Evolutionary conservation across 345 rosid genomes (phyloP).

Genomic region (Raphanus sativus): DNA sequence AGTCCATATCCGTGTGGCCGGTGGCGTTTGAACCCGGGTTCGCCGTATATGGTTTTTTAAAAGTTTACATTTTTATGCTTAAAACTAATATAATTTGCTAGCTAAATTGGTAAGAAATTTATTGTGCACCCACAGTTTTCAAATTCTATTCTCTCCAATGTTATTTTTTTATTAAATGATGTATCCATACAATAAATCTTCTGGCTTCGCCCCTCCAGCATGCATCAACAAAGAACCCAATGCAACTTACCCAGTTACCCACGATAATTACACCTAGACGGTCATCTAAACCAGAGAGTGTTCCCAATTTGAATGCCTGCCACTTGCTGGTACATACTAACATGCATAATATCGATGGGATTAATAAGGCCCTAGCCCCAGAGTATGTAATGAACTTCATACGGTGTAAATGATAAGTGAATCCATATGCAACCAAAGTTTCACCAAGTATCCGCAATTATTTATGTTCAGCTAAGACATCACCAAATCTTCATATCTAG

Average conservation of each 20-base stretch:
- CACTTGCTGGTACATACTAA: conserved; percentile 67
- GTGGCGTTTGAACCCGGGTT: too few species aligned
- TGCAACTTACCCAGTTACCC: conserved; percentile 79
- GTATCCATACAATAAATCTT: too few species aligned
- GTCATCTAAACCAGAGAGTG: conserved; percentile 92
- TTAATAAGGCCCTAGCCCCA: not conserved
- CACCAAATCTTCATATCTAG: not conserved
- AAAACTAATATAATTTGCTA: too few species aligned
- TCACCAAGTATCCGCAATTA: not conserved
- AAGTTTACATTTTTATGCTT: too few species aligned
- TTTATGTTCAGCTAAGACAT: not conserved
- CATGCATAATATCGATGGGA: conserved; percentile 21
- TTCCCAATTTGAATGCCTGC: conserved; percentile 94
- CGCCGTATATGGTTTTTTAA: too few species aligned
- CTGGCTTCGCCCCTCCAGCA: too few species aligned
- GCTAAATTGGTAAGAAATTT: too few species aligned
- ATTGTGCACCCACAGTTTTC: too few species aligned
- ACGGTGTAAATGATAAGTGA: not conserved
- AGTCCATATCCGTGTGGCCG: too few species aligned
- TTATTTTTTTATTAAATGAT: too few species aligned
- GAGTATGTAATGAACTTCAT: not conserved
- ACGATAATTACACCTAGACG: conserved; percentile 93
- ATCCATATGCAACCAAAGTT: conserved; percentile 1
- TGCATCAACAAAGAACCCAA: not conserved
- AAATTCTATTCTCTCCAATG: too few species aligned